phyloP scores from a whole-genome alignment of 352 stramenopile species.

The Globisporangium cederbergense region DNA sequence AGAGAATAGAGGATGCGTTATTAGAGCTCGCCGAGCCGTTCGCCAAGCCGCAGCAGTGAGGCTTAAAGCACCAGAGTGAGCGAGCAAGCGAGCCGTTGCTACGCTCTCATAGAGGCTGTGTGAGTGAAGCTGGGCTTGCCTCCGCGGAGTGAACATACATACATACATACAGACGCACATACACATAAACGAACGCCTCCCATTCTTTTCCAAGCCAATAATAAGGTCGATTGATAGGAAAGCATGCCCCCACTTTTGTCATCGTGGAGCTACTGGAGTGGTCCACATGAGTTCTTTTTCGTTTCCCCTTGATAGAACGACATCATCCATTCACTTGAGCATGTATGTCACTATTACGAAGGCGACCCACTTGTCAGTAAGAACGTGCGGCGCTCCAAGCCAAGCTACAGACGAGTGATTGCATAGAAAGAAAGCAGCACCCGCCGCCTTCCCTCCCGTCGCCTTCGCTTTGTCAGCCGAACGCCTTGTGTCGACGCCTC shows the following conservation, averaged over 20 bases:
- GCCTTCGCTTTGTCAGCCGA: background rate
- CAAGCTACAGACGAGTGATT: slow-evolving; percentile 4
- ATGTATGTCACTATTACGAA: background rate
- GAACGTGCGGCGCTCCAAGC: slow-evolving; percentile 6
- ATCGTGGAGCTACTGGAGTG: slow-evolving; percentile 2
- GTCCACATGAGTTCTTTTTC: slow-evolving; percentile 1
- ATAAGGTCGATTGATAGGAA: background rate
- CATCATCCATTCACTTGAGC: background rate
- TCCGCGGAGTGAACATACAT: background rate
- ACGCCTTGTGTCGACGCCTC: background rate
- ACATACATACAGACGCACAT: background rate
- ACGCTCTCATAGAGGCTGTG: background rate
- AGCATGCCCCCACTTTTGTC: background rate
- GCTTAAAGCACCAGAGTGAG: background rate
- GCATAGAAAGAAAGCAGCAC: slow-evolving; percentile 13
- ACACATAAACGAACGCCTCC: slow-evolving; percentile 5
- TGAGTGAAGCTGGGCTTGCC: background rate
- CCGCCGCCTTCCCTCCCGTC: background rate
- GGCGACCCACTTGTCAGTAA: background rate
- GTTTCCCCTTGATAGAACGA: background rate
- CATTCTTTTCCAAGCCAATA: slow-evolving; percentile 2
- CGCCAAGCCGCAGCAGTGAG: background rate
- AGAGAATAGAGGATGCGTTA: slow-evolving; percentile 77
- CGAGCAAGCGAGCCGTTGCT: background rate
- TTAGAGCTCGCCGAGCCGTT: slow-evolving; percentile 45